Evolutionary conservation across 257 asterid genomes (phyloP), one percentile per base, ranked within the genome.

Genomic region (Primulina huaijiensis): DNA sequence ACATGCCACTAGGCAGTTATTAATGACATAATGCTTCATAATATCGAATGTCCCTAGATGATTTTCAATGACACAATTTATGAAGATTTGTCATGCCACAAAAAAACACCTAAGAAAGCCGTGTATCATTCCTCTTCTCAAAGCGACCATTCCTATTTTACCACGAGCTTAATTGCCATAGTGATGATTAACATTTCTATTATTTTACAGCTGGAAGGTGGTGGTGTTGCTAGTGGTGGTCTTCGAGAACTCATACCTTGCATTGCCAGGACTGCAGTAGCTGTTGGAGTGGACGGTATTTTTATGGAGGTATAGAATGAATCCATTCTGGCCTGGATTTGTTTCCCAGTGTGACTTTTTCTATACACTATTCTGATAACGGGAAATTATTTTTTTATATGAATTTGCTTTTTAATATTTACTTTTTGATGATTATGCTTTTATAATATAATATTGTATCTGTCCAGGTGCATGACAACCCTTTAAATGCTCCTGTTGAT

Each of bases 151-250:
- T 43, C 12, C 50, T 58, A 25, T 37, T 57, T 23, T 57, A 60
- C 40, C 31, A 8, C 4, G 14, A 57, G 38, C 69, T 72, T 21
- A 52, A 31, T 35, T 62, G 57, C 58, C 43, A 16, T n/a, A 40
- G 55, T 31, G 55, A 72, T 64, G 64, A 70, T 20, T 74, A 43
- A 62, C 21, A 0, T 34, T 77, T 72, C 27, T 67, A 25, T 58
- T 62, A 63, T 64, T 55, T 64, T 61, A 74, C 86, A 91, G 96
- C 86, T 90, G 59, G 99, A 93, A 80, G 99, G 99, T 75, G 96
- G 97, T 55, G 96, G 98, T 60, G 98, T 93, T 76, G 98, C 97
- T 37, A 93, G 98, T 83, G 98, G 98, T 21, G 97, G 97, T 80
- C 96, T 93, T 62, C 95, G 98, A 3, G 98, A 93, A 79, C 77